A percentile compares a stretch with the other conserved stretches of the same genome.
phyloP scores from a whole-genome alignment of 352 stramenopile genomes.

The Phytophthora macrochlamydospora region DNA sequence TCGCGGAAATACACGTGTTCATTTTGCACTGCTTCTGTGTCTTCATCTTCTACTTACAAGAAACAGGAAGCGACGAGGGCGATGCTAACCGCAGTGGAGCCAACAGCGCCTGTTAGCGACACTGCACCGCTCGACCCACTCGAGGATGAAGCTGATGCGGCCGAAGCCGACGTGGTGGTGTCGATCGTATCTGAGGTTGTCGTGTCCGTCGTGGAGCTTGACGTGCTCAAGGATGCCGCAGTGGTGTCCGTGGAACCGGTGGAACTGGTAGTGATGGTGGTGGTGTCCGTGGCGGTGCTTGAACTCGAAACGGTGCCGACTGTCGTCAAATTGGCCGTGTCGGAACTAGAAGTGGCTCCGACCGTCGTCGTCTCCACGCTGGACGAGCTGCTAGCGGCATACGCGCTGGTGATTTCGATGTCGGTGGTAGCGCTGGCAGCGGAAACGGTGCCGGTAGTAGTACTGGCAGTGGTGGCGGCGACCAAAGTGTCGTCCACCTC shows the following conservation, averaged over 20 bases:
- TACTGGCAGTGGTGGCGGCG: neutral
- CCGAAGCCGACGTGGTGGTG: slow-evolving; percentile 13
- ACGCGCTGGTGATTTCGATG: slow-evolving; percentile 5
- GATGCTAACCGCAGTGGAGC: slow-evolving; percentile 5
- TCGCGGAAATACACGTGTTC: neutral
- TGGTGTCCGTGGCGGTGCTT: slow-evolving; percentile 18
- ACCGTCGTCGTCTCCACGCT: slow-evolving; percentile 27
- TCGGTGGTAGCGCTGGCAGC: slow-evolving; percentile 12
- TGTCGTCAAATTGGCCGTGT: slow-evolving; percentile 18
- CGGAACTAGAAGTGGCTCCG: slow-evolving; percentile 38
- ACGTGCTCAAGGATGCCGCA: slow-evolving; percentile 10
- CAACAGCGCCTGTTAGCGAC: slow-evolving; percentile 12
- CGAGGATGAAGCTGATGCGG: slow-evolving; percentile 15
- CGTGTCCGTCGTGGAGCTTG: slow-evolving; percentile 17
- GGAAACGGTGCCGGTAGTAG: neutral
- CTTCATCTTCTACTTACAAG: slow-evolving; percentile 10
- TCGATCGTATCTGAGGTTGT: slow-evolving; percentile 4
- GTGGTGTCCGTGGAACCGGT: slow-evolving; percentile 16
- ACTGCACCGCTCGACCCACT: slow-evolving; percentile 25
- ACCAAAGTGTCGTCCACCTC: neutral
- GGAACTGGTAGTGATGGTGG: slow-evolving; percentile 25
- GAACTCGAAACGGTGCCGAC: slow-evolving; percentile 18
- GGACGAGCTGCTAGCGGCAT: slow-evolving; percentile 13
- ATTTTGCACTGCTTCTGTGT: neutral
- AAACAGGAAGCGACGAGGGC: slow-evolving; percentile 16